Percentiles rank a stretch among this genome's conserved stretches.
These are phyloP conservation scores for Symbiotaphrina buchneri DNA, from an alignment of 495 filamentous ascomycete genomes.

Conservation along the genomic window DNA sequence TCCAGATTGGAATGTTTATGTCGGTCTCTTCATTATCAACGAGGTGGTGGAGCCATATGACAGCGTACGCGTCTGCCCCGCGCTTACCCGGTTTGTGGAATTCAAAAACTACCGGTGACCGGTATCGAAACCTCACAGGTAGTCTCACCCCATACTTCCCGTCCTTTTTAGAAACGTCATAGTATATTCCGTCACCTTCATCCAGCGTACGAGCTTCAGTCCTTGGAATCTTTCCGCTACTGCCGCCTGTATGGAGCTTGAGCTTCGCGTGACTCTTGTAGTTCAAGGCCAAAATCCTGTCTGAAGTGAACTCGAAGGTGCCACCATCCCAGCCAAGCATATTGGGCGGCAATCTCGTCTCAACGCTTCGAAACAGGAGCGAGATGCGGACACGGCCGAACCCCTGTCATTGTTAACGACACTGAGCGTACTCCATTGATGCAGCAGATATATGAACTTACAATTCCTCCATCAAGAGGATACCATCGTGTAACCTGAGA, in stretches of 20 bases:
- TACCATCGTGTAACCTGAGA: constrained; percentile 60
- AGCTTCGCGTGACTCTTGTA: constrained; percentile 41
- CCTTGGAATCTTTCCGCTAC: constrained; percentile 42
- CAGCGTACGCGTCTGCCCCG: constrained; percentile 46
- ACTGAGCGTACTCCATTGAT: constrained; percentile 5
- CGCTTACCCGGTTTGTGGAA: constrained; percentile 49
- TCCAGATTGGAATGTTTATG: constrained; percentile 75
- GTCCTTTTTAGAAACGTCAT: constrained; percentile 36
- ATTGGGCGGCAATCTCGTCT: constrained; percentile 55
- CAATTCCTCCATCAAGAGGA: constrained; percentile 41
- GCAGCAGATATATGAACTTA: constrained; percentile 18
- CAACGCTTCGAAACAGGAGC: constrained; percentile 65
- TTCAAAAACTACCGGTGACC: constrained; percentile 74
- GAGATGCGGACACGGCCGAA: constrained; percentile 85
- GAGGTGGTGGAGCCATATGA: constrained; percentile 70
- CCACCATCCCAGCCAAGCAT: constrained; percentile 87
- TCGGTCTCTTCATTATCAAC: constrained; percentile 51
- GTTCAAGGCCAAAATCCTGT: constrained; percentile 31
- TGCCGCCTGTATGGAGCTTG: constrained; percentile 66
- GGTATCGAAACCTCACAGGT: constrained; percentile 74
- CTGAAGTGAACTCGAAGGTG: constrained; percentile 63
- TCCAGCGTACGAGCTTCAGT: constrained; percentile 27
- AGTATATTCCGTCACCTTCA: constrained; percentile 39
- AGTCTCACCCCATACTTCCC: constrained; percentile 40
- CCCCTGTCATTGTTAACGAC: constrained; percentile 36